Evolutionary conservation across 2,329 filamentous ascomycete species (phyloP), one percentile per base, ranked within the genome.

Genomic region (Clonostachys rhizophaga): DNA sequence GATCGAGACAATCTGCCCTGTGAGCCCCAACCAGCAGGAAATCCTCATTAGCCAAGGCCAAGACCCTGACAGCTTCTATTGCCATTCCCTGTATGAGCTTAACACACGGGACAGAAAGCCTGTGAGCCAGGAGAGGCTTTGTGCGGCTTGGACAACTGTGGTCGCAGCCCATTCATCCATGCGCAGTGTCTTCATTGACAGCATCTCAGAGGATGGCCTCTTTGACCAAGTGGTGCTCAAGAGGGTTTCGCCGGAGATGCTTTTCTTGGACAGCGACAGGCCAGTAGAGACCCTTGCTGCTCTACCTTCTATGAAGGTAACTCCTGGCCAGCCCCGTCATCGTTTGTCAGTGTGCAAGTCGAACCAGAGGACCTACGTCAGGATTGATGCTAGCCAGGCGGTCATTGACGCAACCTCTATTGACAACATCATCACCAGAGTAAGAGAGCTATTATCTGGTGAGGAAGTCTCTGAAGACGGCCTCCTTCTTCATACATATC

Each of bases 151-250:
- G 76, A 65, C 75, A 48, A 66, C 67, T 34, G 69, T 78, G 1
- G 69, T 72, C 0, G 58, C 65, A n/a, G 65, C 64, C 43, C 71
- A 78, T 43, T 56, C 69, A 0, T 66, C 72, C 2, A 54, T 80
- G 39, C 59, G 76, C 39, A 79, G 75, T 4, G 63, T 79, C 16
- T 80, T 80, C 48, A 71, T 70, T 40, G 74, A 76, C 42, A 75
- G 74, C 34, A 63, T 76, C 12, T 70, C 72, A 11, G 66, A 70
- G 36, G 66, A 71, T 6, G 72, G 73, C 0, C 58, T 79, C 0
- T 79, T 72, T 48, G 74, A 79, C 48, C 73, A 72, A 52, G 65
- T 79, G 11, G 60, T 80, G 6, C 57, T 80, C 3, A 66, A 67
- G 9, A 68, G 65, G 42, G 64, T 67, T 14, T 77, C 74, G 0